Conservation (phyloP, 2,329 filamentous ascomycete species). For the Chaetomium globosum region DNA sequence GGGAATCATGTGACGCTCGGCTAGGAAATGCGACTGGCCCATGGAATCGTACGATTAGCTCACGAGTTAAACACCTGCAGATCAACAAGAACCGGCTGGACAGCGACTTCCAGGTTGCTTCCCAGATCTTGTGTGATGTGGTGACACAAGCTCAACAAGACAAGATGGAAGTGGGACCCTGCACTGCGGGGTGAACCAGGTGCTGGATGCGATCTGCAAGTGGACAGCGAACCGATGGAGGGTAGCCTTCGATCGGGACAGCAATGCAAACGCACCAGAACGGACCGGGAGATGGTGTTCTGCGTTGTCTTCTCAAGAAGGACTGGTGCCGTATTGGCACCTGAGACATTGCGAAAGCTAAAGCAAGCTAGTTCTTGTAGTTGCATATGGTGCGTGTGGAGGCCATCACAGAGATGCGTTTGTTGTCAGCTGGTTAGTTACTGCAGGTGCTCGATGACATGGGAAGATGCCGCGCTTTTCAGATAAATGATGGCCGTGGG, state of each 20-base stretch:
- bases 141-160: neutral
- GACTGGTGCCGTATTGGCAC: neutral
- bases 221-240: neutral
- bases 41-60: neutral
- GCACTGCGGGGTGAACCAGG: neutral
- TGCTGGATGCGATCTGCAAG: neutral
- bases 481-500: neutral
- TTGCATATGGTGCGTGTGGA: neutral
- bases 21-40: neutral
- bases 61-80: neutral
- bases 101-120: neutral
- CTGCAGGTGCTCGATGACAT: neutral
- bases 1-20: neutral
- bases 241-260: neutral
- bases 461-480: neutral
- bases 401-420: neutral
- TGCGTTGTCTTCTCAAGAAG: constrained; percentile 3
- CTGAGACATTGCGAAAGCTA: constrained; percentile 14
- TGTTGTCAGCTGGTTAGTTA: neutral
- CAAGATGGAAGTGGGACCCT: neutral
- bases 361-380: neutral
- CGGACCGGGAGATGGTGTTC: neutral
- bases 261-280: neutral
- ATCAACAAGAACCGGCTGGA: neutral
- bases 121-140: constrained; percentile 2